Conservation (phyloP, 345 rosid species). For the Rhizophora mangle region DNA sequence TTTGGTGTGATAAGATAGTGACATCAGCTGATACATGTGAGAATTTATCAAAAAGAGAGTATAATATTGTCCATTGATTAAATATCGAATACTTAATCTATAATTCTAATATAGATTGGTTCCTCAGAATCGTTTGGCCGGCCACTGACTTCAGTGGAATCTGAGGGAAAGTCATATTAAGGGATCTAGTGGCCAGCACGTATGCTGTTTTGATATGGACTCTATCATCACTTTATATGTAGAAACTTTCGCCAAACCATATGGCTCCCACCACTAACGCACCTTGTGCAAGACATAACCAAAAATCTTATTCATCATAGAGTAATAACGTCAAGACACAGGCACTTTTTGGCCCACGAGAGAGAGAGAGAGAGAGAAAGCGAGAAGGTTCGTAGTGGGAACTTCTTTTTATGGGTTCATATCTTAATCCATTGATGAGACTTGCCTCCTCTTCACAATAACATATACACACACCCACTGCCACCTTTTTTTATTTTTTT, state of each 20-base stretch:
- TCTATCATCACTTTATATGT: conserved; percentile 8
- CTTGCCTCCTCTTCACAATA: conserved; percentile 48
- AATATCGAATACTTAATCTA: too few species aligned
- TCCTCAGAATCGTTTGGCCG: conserved; percentile 49
- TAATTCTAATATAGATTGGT: conserved; percentile 17
- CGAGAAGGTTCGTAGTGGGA: conserved; percentile 31
- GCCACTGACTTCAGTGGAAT: conserved; percentile 34
- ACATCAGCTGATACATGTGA: conserved; percentile 9
- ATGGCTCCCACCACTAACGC: conserved; percentile 14
- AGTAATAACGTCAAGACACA: conserved; percentile 2
- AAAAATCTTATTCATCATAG: too few species aligned
- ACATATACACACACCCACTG: conserved; percentile 16
- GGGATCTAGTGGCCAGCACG: conserved; percentile 34
- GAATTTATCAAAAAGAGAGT: background rate
- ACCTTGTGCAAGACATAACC: background rate
- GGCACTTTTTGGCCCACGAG: conserved; percentile 24
- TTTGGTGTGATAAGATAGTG: conserved; percentile 17
- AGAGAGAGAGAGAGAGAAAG: background rate
- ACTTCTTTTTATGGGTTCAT: conserved; percentile 62
- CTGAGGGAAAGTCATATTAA: conserved; percentile 20
- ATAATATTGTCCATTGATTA: too few species aligned
- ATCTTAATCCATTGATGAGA: conserved; percentile 55
- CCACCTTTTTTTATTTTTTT: conserved; percentile 3
- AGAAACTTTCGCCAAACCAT: background rate
- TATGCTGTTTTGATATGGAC: conserved; percentile 22